phyloP scores from a whole-genome alignment of 78 protist genomes.

The Isochrysis galbana region DNA sequence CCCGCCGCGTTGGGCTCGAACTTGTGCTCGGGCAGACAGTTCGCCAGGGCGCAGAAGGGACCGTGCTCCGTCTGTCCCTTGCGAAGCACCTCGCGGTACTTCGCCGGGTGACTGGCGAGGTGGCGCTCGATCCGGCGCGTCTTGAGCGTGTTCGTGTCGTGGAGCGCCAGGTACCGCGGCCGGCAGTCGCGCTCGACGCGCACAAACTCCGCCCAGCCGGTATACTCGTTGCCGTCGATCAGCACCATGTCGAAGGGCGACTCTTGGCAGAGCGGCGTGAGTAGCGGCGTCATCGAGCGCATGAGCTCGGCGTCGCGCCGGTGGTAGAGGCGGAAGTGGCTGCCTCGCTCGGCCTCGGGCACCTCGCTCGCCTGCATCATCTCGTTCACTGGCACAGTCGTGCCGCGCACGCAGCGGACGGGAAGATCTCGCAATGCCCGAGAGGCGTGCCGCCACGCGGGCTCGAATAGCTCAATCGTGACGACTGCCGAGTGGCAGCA shows the following conservation, averaged over 20 bases:
- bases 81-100: too few relatives aligned
- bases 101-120: background rate
- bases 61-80: too few relatives aligned
- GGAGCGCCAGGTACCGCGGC: background rate
- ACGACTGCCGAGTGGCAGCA: background rate
- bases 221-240: slow-evolving; percentile 32
- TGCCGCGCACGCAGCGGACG: background rate
- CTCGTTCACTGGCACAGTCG: background rate
- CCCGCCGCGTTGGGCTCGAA: too few relatives aligned
- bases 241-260: background rate
- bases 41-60: too few relatives aligned
- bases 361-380: background rate
- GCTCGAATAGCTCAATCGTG: background rate
- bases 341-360: background rate
- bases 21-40: too few relatives aligned
- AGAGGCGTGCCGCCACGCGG: background rate
- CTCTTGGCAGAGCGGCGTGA: background rate
- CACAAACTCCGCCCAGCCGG: slow-evolving; percentile 28
- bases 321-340: slow-evolving; percentile 8
- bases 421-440: background rate
- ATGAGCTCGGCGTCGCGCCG: background rate
- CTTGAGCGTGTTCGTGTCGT: slow-evolving; percentile 19
- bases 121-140: background rate
- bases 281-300: background rate
- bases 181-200: background rate